Evolutionary conservation across 148 eudicot species (phyloP).

Genomic region (Cornus controversa): DNA sequence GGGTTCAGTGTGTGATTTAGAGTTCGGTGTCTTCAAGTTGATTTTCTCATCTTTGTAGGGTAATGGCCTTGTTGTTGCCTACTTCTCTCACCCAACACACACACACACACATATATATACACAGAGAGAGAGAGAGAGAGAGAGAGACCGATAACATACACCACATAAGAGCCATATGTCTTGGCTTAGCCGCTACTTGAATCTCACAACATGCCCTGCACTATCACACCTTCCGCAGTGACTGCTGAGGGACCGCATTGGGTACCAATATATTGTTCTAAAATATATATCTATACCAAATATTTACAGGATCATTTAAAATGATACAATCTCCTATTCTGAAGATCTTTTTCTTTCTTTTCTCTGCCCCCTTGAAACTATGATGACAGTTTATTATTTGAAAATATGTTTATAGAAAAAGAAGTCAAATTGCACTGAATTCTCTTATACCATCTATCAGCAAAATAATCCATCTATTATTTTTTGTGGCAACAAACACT

Average conservation of each 20-base stretch:
- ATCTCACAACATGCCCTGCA: neutral
- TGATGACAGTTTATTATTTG: too few relatives aligned
- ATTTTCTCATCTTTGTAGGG: neutral
- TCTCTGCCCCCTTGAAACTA: too few relatives aligned
- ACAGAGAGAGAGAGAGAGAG: neutral
- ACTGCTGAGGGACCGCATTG: neutral
- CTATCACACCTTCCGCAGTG: neutral
- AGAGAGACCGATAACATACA: neutral
- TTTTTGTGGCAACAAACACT: too few relatives aligned
- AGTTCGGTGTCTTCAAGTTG: neutral
- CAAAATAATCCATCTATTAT: too few relatives aligned
- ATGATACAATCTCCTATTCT: too few relatives aligned
- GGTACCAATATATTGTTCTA: neutral
- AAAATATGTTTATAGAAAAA: too few relatives aligned
- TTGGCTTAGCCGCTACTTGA: slow-evolving; percentile 57
- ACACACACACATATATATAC: too few relatives aligned
- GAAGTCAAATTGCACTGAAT: too few relatives aligned
- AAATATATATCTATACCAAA: too few relatives aligned
- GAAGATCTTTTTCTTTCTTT: too few relatives aligned
- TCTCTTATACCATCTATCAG: too few relatives aligned
- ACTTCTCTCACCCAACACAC: slow-evolving; percentile 13
- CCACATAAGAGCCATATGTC: slow-evolving; percentile 15
- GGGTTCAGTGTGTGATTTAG: neutral
- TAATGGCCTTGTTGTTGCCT: neutral
- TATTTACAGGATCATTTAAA: too few relatives aligned